Percentiles rank a stretch among this genome's conserved stretches.
Evolutionary conservation across 768 basidiomycete genomes (phyloP).

Genomic region (Naematelia encephala): DNA sequence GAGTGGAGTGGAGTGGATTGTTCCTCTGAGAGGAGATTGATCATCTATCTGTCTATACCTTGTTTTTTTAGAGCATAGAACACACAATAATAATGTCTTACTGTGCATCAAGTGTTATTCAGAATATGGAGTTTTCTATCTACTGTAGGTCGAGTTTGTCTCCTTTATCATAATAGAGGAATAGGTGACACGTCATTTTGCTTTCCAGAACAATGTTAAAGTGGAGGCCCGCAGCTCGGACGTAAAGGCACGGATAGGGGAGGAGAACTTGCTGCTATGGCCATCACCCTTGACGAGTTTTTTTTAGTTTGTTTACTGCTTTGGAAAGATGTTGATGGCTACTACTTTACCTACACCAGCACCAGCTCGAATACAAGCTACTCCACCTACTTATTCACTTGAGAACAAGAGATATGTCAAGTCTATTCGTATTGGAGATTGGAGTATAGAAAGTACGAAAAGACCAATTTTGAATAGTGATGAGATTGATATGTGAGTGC

Average conservation of each 20-base stretch:
- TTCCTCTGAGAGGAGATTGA: background rate
- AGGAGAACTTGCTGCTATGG: no score
- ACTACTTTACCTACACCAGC: background rate
- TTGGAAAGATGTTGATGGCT: background rate
- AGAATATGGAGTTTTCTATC: no score
- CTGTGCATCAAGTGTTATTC: background rate
- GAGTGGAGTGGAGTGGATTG: no score
- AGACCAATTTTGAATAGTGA: conserved; percentile 56
- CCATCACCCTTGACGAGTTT: no score
- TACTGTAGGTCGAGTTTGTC: no score
- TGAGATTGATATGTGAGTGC: conserved; percentile 60
- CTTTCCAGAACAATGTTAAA: no score
- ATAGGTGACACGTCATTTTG: no score
- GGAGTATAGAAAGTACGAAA: conserved; percentile 48
- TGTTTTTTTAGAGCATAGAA: background rate
- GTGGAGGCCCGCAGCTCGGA: no score
- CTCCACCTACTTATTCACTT: background rate
- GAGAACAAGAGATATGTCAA: conserved; percentile 5
- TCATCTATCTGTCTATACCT: background rate
- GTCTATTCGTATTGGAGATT: conserved; percentile 49
- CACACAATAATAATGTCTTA: background rate
- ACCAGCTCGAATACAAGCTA: background rate
- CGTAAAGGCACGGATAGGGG: no score
- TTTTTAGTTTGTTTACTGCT: background rate
- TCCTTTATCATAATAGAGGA: no score